phyloP scores from a whole-genome alignment of 306 rosid species.

The Styphnolobium japonicum region DNA sequence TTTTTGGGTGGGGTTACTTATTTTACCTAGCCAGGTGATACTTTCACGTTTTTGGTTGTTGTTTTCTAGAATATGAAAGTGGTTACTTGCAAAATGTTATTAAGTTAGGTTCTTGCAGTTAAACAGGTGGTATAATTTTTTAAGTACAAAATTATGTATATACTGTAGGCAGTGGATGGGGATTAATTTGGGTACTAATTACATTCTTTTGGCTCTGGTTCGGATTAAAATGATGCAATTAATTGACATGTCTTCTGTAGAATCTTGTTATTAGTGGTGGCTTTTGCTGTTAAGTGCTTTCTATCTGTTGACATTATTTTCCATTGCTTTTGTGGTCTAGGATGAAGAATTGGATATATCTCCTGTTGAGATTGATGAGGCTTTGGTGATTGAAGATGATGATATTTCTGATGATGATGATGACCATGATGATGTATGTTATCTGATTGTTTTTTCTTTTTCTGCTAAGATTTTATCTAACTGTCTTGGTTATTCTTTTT shows the following conservation, averaged over 20 bases:
- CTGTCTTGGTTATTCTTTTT: background rate
- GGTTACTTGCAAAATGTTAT: background rate
- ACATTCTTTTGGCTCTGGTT: background rate
- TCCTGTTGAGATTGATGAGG: slow-evolving; percentile 90
- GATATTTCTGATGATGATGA: slow-evolving; percentile 97
- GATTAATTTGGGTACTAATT: background rate
- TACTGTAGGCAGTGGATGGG: background rate
- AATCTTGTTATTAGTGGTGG: background rate
- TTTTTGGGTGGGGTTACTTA: background rate
- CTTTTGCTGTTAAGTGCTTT: background rate
- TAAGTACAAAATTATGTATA: background rate
- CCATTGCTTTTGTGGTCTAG: slow-evolving; percentile 33
- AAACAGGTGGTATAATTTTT: background rate
- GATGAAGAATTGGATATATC: slow-evolving; percentile 92
- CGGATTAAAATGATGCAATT: background rate
- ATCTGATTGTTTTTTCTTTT: slow-evolving; percentile 1
- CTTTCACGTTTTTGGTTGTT: background rate
- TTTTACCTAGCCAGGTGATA: too few species aligned
- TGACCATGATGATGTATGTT: slow-evolving; percentile 90
- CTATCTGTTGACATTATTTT: background rate
- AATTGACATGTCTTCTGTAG: background rate
- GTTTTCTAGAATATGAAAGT: background rate
- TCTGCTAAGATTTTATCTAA: background rate
- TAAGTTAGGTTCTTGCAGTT: background rate
- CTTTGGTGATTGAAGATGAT: slow-evolving; percentile 93